These are phyloP conservation scores for Haematococcus lacustris DNA, from an alignment of 139 green algal species.

Conservation along the genomic window DNA sequence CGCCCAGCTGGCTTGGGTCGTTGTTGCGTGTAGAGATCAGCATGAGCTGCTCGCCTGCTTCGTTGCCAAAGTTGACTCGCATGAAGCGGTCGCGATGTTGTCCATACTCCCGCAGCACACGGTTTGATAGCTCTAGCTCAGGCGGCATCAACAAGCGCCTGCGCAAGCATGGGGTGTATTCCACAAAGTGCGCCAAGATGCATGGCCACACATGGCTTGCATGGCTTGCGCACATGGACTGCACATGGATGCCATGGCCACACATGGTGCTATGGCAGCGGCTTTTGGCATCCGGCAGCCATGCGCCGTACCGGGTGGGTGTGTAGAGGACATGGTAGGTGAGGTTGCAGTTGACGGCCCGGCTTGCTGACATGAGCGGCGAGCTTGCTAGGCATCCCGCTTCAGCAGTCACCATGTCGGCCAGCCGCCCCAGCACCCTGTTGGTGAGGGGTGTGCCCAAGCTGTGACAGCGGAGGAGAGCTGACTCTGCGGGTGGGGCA, in stretches of 20 bases:
- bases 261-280: background rate
- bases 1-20: background rate
- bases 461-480: background rate
- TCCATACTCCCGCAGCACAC: slow-evolving; percentile 1
- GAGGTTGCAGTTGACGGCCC: background rate
- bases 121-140: slow-evolving; percentile 5
- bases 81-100: background rate
- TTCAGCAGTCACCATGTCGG: background rate
- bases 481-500: no score
- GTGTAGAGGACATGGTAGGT: background rate
- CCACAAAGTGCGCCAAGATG: background rate
- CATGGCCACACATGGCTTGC: no score
- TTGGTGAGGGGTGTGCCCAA: background rate
- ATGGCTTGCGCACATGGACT: no score
- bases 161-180: background rate
- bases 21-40: background rate
- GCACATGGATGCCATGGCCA: no score
- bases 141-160: background rate
- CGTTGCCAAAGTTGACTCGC: background rate
- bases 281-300: background rate
- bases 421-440: background rate
- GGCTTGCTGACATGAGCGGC: background rate
- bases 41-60: background rate
- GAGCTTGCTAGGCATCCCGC: background rate
- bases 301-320: background rate